Evolutionary conservation across 805 yeast genomes (phyloP).

Genomic region (Teunomyces barrocoloradensis): DNA sequence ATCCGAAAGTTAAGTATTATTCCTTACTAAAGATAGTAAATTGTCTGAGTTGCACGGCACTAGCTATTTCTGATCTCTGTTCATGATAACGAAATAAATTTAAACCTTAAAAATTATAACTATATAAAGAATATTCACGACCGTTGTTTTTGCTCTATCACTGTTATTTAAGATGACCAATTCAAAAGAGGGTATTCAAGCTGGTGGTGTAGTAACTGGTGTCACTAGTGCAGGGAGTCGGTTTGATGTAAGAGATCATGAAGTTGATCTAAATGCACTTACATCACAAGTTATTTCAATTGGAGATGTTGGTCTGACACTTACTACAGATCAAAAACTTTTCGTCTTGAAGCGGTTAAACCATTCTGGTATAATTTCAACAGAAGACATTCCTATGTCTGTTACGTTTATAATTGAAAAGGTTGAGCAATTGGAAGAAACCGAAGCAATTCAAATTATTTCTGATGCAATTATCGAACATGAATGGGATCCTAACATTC

Average conservation of each 20-base stretch:
- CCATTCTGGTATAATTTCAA: slow-evolving; percentile 22
- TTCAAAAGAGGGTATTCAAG: too few species aligned
- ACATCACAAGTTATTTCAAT: slow-evolving; percentile 23
- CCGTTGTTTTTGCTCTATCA: too few species aligned
- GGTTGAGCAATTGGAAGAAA: slow-evolving; percentile 30
- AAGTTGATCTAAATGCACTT: slow-evolving; percentile 11
- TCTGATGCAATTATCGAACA: slow-evolving; percentile 39
- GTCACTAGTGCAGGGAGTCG: slow-evolving; percentile 4
- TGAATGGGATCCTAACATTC: slow-evolving; percentile 33
- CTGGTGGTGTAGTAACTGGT: background rate
- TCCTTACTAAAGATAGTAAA: too few species aligned
- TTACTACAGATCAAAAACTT: slow-evolving; percentile 25
- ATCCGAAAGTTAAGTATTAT: too few species aligned
- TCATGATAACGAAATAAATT: too few species aligned
- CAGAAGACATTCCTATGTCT: slow-evolving; percentile 27
- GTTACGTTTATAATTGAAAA: slow-evolving; percentile 42
- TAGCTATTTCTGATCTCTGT: too few species aligned
- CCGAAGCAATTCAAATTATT: slow-evolving; percentile 41
- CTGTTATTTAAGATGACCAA: too few species aligned
- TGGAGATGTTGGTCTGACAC: slow-evolving; percentile 22
- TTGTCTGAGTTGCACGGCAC: too few species aligned
- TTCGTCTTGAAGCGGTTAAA: slow-evolving; percentile 25
- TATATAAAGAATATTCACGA: too few species aligned
- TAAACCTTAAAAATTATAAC: too few species aligned
- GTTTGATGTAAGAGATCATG: slow-evolving; percentile 11